These are phyloP conservation scores for Ogataea philodendri DNA, from an alignment of 805 yeast species.

Conservation along the genomic window DNA sequence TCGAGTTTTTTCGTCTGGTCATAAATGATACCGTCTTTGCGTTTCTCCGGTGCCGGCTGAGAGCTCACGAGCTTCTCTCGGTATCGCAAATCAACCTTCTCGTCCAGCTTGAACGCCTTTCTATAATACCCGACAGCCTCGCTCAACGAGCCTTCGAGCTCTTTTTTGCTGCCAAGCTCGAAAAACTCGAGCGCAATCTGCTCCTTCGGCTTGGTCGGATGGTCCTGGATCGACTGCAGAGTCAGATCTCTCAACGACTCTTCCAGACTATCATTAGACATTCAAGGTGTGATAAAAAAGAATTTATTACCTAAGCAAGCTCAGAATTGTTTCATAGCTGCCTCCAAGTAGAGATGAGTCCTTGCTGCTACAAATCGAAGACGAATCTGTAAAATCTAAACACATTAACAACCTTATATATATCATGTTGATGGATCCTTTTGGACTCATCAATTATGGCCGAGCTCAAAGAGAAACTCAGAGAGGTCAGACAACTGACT, in stretches of 20 bases:
- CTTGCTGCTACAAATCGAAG: constrained; percentile 2
- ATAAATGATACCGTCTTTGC: constrained; percentile 17
- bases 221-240: constrained; percentile 26
- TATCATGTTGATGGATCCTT: constrained; percentile 14
- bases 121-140: constrained; percentile 78
- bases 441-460: constrained; percentile 15
- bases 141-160: constrained; percentile 70
- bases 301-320: constrained; percentile 2
- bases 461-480: constrained; percentile 13
- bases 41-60: constrained; percentile 21
- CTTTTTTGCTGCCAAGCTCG: constrained; percentile 70
- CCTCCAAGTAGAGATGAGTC: constrained; percentile 3
- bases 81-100: constrained; percentile 65
- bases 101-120: constrained; percentile 60
- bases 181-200: constrained; percentile 58
- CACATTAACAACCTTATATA: constrained; percentile 1
- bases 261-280: constrained; percentile 23
- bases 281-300: constrained; percentile 1
- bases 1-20: constrained; percentile 32
- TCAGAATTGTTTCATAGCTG: constrained; percentile 9
- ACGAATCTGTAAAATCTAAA: constrained; percentile 1
- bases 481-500: constrained; percentile 13
- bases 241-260: constrained; percentile 24
- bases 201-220: constrained; percentile 32
- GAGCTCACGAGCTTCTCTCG: constrained; percentile 47